A percentile compares a stretch with the other conserved stretches of the same genome.
Evolutionary conservation across 805 yeast genomes (phyloP).

Genomic region (Cyberlindnera meyerae): DNA sequence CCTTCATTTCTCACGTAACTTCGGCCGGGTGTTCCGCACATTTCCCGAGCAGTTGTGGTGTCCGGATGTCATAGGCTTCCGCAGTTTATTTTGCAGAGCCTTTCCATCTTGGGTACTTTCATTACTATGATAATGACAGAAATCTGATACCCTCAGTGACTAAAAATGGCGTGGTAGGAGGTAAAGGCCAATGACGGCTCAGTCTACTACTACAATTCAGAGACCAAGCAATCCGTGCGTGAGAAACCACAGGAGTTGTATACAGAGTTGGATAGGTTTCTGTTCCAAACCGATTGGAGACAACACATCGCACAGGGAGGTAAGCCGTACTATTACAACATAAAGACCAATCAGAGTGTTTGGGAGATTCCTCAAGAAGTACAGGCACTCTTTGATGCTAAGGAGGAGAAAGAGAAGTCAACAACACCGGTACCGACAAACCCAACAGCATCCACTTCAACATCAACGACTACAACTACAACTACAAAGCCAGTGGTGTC

Average conservation of each 20-base stretch:
- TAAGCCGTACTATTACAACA: constrained; percentile 62
- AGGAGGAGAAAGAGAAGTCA: constrained; percentile 4
- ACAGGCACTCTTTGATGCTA: constrained; percentile 18
- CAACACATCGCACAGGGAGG: constrained; percentile 51
- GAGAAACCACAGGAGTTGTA: constrained; percentile 60
- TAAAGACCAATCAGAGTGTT: constrained; percentile 57
- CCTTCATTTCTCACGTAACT: too few species aligned
- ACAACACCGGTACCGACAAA: constrained; percentile 2
- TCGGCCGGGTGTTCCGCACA: too few species aligned
- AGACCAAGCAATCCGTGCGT: constrained; percentile 73
- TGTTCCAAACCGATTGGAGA: constrained; percentile 51
- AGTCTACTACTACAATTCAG: constrained; percentile 63
- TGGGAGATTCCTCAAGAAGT: constrained; percentile 75
- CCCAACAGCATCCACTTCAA: constrained; percentile 1
- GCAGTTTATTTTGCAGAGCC: too few species aligned
- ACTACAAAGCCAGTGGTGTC: neutral
- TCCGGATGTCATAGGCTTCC: too few species aligned
- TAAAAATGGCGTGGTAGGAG: constrained; percentile 52
- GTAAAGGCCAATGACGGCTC: constrained; percentile 57
- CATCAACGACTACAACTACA: neutral
- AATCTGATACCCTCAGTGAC: too few species aligned
- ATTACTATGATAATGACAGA: too few species aligned
- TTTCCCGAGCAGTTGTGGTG: too few species aligned
- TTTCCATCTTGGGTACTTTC: too few species aligned
- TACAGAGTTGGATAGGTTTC: constrained; percentile 39